Base-by-base conservation (phyloP, 768 basidiomycete species). In the Multifurca ochricompacta region DNA sequence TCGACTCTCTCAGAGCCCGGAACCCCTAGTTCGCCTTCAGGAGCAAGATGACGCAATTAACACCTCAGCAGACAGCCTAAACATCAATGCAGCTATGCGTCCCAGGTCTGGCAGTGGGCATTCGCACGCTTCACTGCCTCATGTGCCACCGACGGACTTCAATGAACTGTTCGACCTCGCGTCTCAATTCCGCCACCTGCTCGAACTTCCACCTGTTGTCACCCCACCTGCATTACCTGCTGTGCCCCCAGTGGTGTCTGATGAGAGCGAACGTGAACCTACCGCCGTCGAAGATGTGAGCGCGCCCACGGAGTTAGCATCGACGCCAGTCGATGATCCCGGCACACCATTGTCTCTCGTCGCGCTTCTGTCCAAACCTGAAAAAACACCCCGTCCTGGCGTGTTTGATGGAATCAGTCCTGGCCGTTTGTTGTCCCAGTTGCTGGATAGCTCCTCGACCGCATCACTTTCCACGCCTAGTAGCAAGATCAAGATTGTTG, bases 151-250 rank as follows among this genome's bases (percentile, higher is more conserved):
- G 8, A 46, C 43, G 28, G 60, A 61, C 48, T 59, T 61, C 43
- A 52, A 59, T 25, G 60, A 61, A 30, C 45, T 61, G 14, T 61
- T 61, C 25, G 60, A 61, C 28, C 58, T 61, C 9, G 54, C 60
- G 6, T 46, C 58, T 16, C 58, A 61, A 47, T 61, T 61, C 43
- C 60, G 58, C 28, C 60, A 61, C 40, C 45, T 61, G 14, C 53
- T 61, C 19, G 60, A 61, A 25, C 50, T 59, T 13, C 59, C 56
- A 41, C 56, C 57, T 37, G 41, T 48, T 10, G 40, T 50, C 18
- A 58, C 37, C 31, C 47, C 58, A 14, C 52, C 37, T 2, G 16
- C 51, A 35, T 47, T 48, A 13, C 36, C 51, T 32, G 32, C 34
- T 34, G 23, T 7, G 31, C 30, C 34, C 14, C 8, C 25, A 27